Base-by-base conservation (phyloP, 306 rosid genomes). In the Trichosanthes cucumerina region DNA sequence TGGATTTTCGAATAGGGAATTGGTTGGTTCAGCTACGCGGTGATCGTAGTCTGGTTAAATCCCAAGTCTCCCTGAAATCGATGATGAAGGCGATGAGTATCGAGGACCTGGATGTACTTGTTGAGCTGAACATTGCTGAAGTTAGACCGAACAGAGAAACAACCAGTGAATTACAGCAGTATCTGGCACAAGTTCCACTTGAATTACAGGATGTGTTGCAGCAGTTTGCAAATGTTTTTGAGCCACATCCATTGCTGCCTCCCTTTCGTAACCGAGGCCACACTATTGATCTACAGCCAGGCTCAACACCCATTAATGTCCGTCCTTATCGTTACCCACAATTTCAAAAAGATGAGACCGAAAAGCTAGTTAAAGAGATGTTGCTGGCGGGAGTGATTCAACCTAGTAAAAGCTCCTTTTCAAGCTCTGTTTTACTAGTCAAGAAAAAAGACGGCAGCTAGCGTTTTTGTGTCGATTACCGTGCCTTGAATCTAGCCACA, bases 41-140 rank as follows among this genome's bases (percentile, higher is more conserved):
- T 11, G 16, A 46, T 3, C 16, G 3, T 2, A 11, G 52, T 4
- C 14, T 46, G 52, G 52, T 46, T 0, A 46, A 46, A 1, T 36
- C 6, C 39, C 39, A 36, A 36, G 3, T 1, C 4, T 36, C 39
- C 4, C 4, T 36, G 39, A 36, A 5, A 36, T 36, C 39, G 5
- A 36, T 36, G 39, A 36, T 36, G 6, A n/a, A 36, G 6, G 6
- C 6, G 0, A 5, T 36, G 4, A 5, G 39, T 36, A 5, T n/a
- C n/a, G n/a, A n/a, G n/a, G n/a, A n/a, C n/a, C n/a, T n/a, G n/a
- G n/a, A n/a, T n/a, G 1, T 15, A 2, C 14, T 2, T 46, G 50
- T 1, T 46, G 15, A 15, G 0, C 10, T 12, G 0, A 0, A 46
- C 0, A 2, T 10, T 10, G n/a, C 3, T 4, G 8, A 4, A 39